A percentile compares a stretch with the other conserved stretches of the same genome.
Conservation (phyloP, 106 monocot genomes). For the Alisma plantagoaquatica region DNA sequence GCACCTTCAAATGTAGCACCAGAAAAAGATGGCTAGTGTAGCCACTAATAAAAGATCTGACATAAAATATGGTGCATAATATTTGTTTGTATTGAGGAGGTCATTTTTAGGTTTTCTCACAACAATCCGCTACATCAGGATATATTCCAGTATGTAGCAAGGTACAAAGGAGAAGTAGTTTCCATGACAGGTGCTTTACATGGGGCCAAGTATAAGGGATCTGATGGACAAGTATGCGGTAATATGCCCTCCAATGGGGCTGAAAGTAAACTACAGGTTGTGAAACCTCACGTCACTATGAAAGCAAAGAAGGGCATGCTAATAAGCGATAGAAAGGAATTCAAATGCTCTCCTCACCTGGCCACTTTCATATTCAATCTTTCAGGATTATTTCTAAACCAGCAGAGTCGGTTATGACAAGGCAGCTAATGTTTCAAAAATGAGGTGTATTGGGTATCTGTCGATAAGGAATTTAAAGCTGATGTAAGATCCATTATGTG, state of each 20-base stretch:
- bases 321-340: too few relatives aligned
- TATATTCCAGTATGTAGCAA: slow-evolving; percentile 78
- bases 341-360: too few relatives aligned
- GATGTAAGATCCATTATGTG: slow-evolving; percentile 73
- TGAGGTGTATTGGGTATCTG: slow-evolving; percentile 71
- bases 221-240: slow-evolving; percentile 95
- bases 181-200: slow-evolving; percentile 92
- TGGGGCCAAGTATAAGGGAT: slow-evolving; percentile 65
- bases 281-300: slow-evolving; percentile 99
- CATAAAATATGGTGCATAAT: too few relatives aligned
- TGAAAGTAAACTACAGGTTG: slow-evolving; percentile 93
- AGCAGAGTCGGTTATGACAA: slow-evolving; percentile 98
- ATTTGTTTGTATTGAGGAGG: too few relatives aligned
- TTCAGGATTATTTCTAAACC: slow-evolving; percentile 90
- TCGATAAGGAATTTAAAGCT: slow-evolving; percentile 77
- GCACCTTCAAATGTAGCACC: too few relatives aligned
- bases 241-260: slow-evolving; percentile 99
- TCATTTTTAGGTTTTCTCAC: slow-evolving; percentile 79
- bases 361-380: too few relatives aligned
- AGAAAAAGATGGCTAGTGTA: too few relatives aligned
- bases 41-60: too few relatives aligned
- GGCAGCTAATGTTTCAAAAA: slow-evolving; percentile 95
- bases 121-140: slow-evolving; percentile 94
- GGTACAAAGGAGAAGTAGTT: slow-evolving; percentile 84
- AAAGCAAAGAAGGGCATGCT: slow-evolving; percentile 70